Evolutionary conservation across 2,329 filamentous ascomycete species (phyloP), one percentile per base, ranked within the genome.

Genomic region (Albifimbria verrucaria): DNA sequence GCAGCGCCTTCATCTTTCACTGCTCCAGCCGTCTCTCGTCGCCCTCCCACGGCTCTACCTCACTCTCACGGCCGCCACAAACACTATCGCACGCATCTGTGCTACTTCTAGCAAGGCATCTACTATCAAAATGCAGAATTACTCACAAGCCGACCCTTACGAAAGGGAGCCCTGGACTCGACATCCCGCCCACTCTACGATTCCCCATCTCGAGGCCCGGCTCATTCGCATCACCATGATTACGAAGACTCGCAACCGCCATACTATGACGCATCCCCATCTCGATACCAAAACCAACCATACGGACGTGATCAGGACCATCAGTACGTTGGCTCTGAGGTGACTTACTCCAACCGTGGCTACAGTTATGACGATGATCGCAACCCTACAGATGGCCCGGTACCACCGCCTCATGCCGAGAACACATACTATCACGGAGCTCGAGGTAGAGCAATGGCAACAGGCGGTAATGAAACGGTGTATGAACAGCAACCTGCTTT

Each of bases 81-180:
- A n/a, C n/a, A n/a, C n/a, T n/a, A n/a, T n/a, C n/a, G n/a, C n/a
- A n/a, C n/a, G n/a, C n/a, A n/a, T n/a, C n/a, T n/a, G n/a, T n/a
- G n/a, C n/a, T n/a, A n/a, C n/a, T n/a, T 32, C 26, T 7, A 32
- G 9, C 26, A 32, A 32, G 26, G 9, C 26, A n/a, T 39, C 12
- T 15, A 17, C 12, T 39, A n/a, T n/a, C 60, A 53, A 50, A 57
- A 72, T 72, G 70, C 62, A 66, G 59, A 63, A 65, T 53, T 66
- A 69, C 62, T 48, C 53, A 21, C 56, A 55, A 20, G 58, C 63
- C 48, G 66, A 70, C 54, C 63, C 63, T 26, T 67, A 66, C 55
- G 70, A 72, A 63, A 67, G 68, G 59, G 66, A 71, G 39, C 68
- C 52, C 64, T 72, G 46, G 69, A 68, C 42, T 59, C 59, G 48